phyloP scores from a whole-genome alignment of 2,329 filamentous ascomycete species.

The Phyllosticta citrichinensis region DNA sequence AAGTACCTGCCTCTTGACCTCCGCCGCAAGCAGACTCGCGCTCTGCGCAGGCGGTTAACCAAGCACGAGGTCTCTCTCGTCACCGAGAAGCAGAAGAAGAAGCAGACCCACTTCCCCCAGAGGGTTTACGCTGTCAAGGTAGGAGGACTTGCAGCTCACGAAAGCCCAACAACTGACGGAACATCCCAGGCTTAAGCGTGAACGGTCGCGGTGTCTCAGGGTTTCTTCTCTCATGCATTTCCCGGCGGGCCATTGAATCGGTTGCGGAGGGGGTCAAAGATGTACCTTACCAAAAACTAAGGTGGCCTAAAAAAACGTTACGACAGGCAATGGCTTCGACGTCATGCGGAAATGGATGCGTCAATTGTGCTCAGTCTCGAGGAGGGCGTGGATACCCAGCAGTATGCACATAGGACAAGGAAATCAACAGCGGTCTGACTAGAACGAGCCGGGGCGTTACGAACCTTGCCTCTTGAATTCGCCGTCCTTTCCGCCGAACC shows the following conservation, averaged over 20 bases:
- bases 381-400: slow-evolving; percentile 9
- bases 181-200: slow-evolving; percentile 4
- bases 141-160: slow-evolving; percentile 18
- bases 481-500: background rate
- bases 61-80: slow-evolving; percentile 77
- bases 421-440: background rate
- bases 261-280: slow-evolving; percentile 5
- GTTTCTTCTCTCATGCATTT: slow-evolving; percentile 11
- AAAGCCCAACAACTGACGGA: background rate
- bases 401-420: slow-evolving; percentile 7
- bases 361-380: slow-evolving; percentile 5
- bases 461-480: background rate
- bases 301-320: slow-evolving; percentile 11
- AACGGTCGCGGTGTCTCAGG: slow-evolving; percentile 7
- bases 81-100: slow-evolving; percentile 96
- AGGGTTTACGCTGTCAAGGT: slow-evolving; percentile 99
- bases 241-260: slow-evolving; percentile 10
- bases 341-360: slow-evolving; percentile 5
- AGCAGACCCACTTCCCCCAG: slow-evolving; percentile 89
- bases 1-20: slow-evolving; percentile 98
- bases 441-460: background rate
- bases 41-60: slow-evolving; percentile 90
- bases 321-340: slow-evolving; percentile 8
- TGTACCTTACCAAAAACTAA: slow-evolving; percentile 11
- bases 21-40: slow-evolving; percentile 95